Evolutionary conservation across 2,329 filamentous ascomycete species (phyloP), one percentile per base, ranked within the genome.

Genomic region (Colletotrichum caudatum): DNA sequence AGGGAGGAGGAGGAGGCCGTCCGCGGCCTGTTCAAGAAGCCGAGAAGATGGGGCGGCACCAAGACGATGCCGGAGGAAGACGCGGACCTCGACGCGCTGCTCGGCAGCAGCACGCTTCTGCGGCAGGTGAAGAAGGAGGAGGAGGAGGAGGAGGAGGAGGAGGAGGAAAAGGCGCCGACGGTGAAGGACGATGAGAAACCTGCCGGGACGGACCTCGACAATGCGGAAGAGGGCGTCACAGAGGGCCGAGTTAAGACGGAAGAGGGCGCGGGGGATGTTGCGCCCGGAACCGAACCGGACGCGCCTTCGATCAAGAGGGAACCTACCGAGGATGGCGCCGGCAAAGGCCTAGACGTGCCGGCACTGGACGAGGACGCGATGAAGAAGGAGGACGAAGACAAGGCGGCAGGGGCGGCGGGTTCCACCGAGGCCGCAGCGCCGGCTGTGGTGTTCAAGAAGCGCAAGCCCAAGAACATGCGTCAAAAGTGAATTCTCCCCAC

Each of bases 401-500:
- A 48, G 44, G 8, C 20, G 14, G 20, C 20, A 4, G 16, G 4
- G 44, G 74, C 75, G 39, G 76, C 74, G 29, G 63, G 78, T 3
- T 77, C 84, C 14, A 44, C 59, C 20, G 69, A 69, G 51, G 46
- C 53, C 39, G 65, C 60, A 48, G 84, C 87, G 3, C 83, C 86
- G 3, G 65, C 69, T 1, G 86, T 94, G 2, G 84, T 94, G 3
- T 96, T 95, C 81, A 95, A 95, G 82, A 95, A 94, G 83, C 85
- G 93, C 65, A 95, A 94, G 78, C 85, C 89, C 18, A 92, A 90
- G 83, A 88, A 86, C 62, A 84, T 90, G 46, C 86, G 90, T 26
- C 87, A 90, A 75, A 91, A 88, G 78, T 91, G 76, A 82, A 18
- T 66, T 65, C 57, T 46, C 20, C 20, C 44, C 20, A 46, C 44